Evolutionary conservation across 2,329 filamentous ascomycete genomes (phyloP), one percentile per base, ranked within the genome.

Genomic region (Cytospora piceae): DNA sequence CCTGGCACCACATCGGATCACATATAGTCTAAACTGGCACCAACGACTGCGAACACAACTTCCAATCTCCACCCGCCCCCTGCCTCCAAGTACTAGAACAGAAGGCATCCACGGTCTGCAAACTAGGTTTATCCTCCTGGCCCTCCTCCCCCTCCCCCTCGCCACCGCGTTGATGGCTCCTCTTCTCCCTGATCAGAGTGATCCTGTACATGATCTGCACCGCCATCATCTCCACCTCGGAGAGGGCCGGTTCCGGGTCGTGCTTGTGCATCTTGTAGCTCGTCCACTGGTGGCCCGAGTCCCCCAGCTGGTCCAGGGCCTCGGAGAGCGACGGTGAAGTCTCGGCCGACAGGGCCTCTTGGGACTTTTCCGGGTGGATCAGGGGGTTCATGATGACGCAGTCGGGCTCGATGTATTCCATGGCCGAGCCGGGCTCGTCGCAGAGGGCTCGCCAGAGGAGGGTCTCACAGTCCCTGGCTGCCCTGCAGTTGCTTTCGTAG

Each of bases 121-220:
- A 15, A 2, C 51, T 49, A 7, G 55, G 29, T 31, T 32, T 39
- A 15, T 53, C 53, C 51, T 52, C 65, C 11, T 29, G 3, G 27
- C 27, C 27, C 27, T 24, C 51, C 1, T 52, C 57, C 31, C 4
- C 17, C 56, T 42, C 27, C 17, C 9, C 27, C 14, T 58, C 31
- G 14, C 24, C 34, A 8, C 52, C 32, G 11, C 49, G 56, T 22
- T 61, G 63, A 3, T 34, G 63, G 8, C 46, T 49, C 51, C 7
- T 34, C 29, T 15, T 55, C 52, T 65, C 63, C n/a, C 63, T 22
- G 42, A 62, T 22, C 42, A 67, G 15, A 3, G 61, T 61, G 37
- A 67, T 58, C 49, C 22, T 59, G 57, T 67, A 67, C 61, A 67
- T 67, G 51, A 64, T 60, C 56, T 64, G 61, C 27, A 67, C 65